Percentiles rank a stretch among this genome's conserved stretches.
These are phyloP conservation scores for Excoecaria agallocha DNA, from an alignment of 345 rosid species.

Conservation along the genomic window DNA sequence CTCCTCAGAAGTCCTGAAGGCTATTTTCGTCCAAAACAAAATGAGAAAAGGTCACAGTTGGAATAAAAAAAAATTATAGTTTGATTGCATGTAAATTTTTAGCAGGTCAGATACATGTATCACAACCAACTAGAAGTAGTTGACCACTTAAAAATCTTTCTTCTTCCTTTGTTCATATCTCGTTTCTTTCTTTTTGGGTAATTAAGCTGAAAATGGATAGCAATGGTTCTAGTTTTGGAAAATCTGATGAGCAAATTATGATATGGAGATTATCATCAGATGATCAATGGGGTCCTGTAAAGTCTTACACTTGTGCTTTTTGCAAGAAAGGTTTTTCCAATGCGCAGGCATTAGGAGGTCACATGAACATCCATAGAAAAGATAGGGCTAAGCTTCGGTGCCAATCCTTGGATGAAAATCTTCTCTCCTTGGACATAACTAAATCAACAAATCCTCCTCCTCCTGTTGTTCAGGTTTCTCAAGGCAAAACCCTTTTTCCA, in stretches of 20 bases:
- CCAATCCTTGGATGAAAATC: slow-evolving; percentile 20
- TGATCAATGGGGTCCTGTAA: slow-evolving; percentile 17
- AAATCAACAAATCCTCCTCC: not conserved
- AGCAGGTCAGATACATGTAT: slow-evolving; percentile 13
- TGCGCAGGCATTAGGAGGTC: slow-evolving; percentile 35
- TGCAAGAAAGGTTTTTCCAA: slow-evolving; percentile 33
- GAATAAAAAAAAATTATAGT: not conserved
- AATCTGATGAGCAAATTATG: slow-evolving; percentile 15
- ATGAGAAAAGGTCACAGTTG: no score
- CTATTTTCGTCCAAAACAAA: not conserved
- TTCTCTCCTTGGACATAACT: slow-evolving; percentile 28
- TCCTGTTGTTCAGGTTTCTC: not conserved
- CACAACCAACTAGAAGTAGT: slow-evolving; percentile 16
- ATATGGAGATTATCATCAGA: slow-evolving; percentile 19
- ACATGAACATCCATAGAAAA: slow-evolving; percentile 35
- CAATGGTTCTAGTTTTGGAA: slow-evolving; percentile 15
- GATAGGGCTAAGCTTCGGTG: slow-evolving; percentile 31
- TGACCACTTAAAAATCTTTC: slow-evolving; percentile 22
- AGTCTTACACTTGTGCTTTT: slow-evolving; percentile 32
- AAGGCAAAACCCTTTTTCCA: not conserved
- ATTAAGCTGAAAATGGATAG: slow-evolving; percentile 19
- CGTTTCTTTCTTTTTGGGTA: not conserved
- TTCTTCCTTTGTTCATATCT: not conserved
- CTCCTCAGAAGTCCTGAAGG: not conserved
- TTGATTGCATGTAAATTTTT: not conserved